Evolutionary conservation across 2,329 filamentous ascomycete species (phyloP).

Genomic region (Fusarium musae): DNA sequence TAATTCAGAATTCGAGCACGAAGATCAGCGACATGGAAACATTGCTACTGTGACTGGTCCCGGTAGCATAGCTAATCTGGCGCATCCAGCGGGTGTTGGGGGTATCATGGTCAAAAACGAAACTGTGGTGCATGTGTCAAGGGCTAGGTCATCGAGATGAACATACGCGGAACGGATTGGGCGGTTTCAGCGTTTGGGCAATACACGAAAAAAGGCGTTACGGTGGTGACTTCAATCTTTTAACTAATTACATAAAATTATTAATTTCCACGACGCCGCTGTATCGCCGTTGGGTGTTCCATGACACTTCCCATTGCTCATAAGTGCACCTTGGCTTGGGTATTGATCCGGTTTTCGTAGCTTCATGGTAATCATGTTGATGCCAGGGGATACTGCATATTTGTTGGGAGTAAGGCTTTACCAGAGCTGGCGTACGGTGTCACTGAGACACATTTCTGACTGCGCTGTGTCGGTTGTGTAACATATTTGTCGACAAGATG

Average conservation of each 20-base stretch:
- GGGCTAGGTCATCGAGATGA: background rate
- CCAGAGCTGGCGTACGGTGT: background rate
- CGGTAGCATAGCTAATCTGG: background rate
- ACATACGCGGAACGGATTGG: background rate
- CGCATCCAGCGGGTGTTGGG: background rate
- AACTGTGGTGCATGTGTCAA: slow-evolving; percentile 19
- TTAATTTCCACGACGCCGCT: background rate
- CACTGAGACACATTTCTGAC: background rate
- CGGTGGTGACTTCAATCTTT: background rate
- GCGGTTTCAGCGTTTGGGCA: background rate
- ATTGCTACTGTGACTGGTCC: slow-evolving; percentile 8
- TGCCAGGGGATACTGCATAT: background rate
- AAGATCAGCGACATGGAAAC: slow-evolving; percentile 2
- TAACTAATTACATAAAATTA: background rate
- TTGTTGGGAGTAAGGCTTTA: background rate
- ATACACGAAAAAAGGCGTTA: background rate
- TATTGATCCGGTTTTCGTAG: too few relatives aligned
- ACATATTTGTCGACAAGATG: background rate
- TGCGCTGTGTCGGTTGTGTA: background rate
- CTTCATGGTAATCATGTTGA: background rate
- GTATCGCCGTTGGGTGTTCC: too few relatives aligned
- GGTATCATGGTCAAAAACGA: slow-evolving; percentile 40
- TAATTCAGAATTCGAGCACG: slow-evolving; percentile 24
- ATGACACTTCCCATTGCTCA: background rate
- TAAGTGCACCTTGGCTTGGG: too few relatives aligned